Evolutionary conservation across 2,329 filamentous ascomycete species (phyloP).

Genomic region (Pestalotiopsis sp.): DNA sequence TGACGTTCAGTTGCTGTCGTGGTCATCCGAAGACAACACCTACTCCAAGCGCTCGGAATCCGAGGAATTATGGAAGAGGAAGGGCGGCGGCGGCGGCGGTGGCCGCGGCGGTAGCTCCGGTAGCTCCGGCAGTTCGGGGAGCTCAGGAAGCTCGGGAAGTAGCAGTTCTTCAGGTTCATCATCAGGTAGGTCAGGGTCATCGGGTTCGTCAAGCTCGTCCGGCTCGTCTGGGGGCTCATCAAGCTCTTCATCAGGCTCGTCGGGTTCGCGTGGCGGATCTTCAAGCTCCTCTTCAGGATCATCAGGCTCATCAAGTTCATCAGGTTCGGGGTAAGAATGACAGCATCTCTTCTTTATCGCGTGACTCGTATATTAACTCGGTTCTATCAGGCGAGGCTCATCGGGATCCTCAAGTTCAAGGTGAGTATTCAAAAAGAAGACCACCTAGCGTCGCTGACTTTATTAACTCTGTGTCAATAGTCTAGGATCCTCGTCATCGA

Average conservation of each 20-base stretch:
- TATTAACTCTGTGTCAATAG: not conserved
- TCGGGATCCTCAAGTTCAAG: slow-evolving; percentile 9
- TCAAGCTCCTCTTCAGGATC: slow-evolving; percentile 18
- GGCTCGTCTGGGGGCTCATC: slow-evolving; percentile 23
- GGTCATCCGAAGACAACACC: slow-evolving; percentile 17
- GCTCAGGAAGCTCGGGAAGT: not conserved
- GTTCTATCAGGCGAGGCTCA: not conserved
- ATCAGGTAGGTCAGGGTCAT: slow-evolving; percentile 19
- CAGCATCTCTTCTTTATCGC: not conserved
- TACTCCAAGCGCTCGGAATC: slow-evolving; percentile 23
- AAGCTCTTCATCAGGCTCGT: slow-evolving; percentile 22
- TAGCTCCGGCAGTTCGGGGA: slow-evolving; percentile 27
- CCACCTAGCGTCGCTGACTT: not conserved
- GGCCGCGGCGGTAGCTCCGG: slow-evolving; percentile 43
- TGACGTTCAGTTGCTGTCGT: slow-evolving; percentile 20
- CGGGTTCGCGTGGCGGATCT: slow-evolving; percentile 23
- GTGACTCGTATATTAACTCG: not conserved
- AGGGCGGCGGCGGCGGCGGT: slow-evolving; percentile 60
- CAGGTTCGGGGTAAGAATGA: slow-evolving; percentile 18
- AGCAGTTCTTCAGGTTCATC: slow-evolving; percentile 17
- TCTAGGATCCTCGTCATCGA: slow-evolving; percentile 32
- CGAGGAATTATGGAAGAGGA: slow-evolving; percentile 60
- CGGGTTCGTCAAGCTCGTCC: slow-evolving; percentile 24
- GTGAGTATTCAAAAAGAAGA: not conserved
- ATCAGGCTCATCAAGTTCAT: slow-evolving; percentile 25